Percentiles rank a stretch among this genome's conserved stretches.
phyloP scores from a whole-genome alignment of 495 filamentous ascomycete species.

The Trichocladium antarcticum region DNA sequence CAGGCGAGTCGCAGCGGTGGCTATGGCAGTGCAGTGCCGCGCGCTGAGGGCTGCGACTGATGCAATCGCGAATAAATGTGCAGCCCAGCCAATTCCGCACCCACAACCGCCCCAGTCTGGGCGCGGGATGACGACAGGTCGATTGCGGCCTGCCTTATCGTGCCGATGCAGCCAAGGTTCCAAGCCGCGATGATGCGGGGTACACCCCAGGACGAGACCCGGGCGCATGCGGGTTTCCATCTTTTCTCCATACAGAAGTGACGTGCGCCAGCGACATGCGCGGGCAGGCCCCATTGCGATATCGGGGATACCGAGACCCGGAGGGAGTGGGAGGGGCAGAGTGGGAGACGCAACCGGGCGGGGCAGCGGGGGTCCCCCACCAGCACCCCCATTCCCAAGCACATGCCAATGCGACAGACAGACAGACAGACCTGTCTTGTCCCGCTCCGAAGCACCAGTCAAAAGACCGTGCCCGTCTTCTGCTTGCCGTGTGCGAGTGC shows the following conservation, averaged over 20 bases:
- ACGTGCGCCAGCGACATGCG: neutral
- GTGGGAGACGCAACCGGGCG: neutral
- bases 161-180: conserved; percentile 12
- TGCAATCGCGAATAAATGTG: conserved; percentile 18
- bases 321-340: neutral
- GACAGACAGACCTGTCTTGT: neutral
- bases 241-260: neutral
- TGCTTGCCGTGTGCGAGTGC: neutral
- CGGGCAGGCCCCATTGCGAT: neutral
- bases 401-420: conserved; percentile 7
- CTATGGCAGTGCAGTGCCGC: too few species aligned
- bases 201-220: too few species aligned
- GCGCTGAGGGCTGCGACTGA: too few species aligned
- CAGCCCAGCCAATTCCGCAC: conserved; percentile 23
- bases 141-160: conserved; percentile 24
- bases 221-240: too few species aligned
- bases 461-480: neutral
- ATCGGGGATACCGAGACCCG: neutral
- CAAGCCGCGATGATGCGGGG: too few species aligned
- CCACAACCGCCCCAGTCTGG: conserved; percentile 9
- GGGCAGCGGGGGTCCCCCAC: conserved; percentile 3
- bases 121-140: conserved; percentile 31
- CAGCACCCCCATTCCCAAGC: conserved; percentile 1
- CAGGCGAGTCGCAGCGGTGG: too few species aligned
- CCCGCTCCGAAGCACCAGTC: conserved; percentile 1